A percentile compares a stretch with the other conserved stretches of the same genome.
Evolutionary conservation across 2,329 filamentous ascomycete genomes (phyloP).

Genomic region (Dactylonectria estremocensis): DNA sequence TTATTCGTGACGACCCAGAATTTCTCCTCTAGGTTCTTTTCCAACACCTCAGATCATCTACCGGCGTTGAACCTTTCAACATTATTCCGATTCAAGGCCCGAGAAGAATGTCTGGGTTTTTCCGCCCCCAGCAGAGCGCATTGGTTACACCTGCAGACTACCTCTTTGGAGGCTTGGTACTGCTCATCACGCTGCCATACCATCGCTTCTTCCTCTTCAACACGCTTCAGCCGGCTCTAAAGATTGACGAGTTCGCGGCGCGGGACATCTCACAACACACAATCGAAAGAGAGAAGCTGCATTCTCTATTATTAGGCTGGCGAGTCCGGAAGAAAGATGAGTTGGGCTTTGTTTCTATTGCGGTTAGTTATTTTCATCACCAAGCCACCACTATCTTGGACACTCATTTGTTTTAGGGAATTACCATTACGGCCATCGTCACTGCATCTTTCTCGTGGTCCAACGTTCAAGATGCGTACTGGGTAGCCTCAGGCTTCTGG

Average conservation of each 20-base stretch:
- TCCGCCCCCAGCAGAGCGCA: background rate
- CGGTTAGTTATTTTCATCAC: background rate
- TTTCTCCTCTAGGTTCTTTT: background rate
- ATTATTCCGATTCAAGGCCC: background rate
- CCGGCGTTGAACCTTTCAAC: background rate
- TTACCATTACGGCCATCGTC: constrained; percentile 11
- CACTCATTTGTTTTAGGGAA: background rate
- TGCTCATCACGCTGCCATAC: constrained; percentile 15
- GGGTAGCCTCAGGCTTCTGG: constrained; percentile 12
- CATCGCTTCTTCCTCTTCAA: constrained; percentile 17
- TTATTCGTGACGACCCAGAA: background rate
- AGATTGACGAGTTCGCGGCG: constrained; percentile 5
- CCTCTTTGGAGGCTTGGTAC: constrained; percentile 3
- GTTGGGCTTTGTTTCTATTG: constrained; percentile 17
- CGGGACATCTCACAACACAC: background rate
- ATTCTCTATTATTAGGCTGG: constrained; percentile 9
- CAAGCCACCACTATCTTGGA: background rate
- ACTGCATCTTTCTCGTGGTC: constrained; percentile 17
- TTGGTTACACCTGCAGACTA: background rate
- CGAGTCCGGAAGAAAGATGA: constrained; percentile 16
- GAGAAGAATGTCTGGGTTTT: background rate
- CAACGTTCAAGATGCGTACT: constrained; percentile 10
- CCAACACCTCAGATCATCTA: background rate
- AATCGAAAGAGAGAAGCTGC: background rate
- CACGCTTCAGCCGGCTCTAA: constrained; percentile 6